Percentiles rank a stretch among this genome's conserved stretches.
Conservation (phyloP, 2,329 filamentous ascomycete genomes). For the Phaeosphaeriaceae sp. region DNA sequence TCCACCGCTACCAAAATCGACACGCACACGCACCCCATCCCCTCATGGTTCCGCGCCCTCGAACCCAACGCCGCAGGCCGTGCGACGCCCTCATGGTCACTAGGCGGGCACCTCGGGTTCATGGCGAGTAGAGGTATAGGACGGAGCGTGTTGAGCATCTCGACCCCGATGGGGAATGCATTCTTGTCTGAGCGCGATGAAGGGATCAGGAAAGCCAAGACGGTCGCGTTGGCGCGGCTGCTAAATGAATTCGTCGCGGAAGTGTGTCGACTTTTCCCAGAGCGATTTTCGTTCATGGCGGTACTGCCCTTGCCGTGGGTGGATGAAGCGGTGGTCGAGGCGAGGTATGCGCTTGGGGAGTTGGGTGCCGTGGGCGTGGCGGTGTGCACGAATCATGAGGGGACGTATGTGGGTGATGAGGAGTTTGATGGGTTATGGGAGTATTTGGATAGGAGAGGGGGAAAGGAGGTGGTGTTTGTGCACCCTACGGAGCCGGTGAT, state of each 20-base stretch:
- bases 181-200: constrained; percentile 26
- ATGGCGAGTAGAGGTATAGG: constrained; percentile 39
- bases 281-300: constrained; percentile 38
- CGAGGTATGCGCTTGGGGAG: constrained; percentile 36
- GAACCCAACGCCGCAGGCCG: constrained; percentile 43
- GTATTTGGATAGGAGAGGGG: constrained; percentile 29
- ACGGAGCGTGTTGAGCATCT: constrained; percentile 40
- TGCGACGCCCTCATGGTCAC: constrained; percentile 41
- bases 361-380: constrained; percentile 40
- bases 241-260: constrained; percentile 43
- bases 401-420: constrained; percentile 40
- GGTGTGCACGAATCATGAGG: constrained; percentile 45
- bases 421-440: constrained; percentile 35
- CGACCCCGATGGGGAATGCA: constrained; percentile 46
- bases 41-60: constrained; percentile 42
- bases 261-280: constrained; percentile 31
- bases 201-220: constrained; percentile 24
- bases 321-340: constrained; percentile 36
- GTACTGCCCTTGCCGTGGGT: constrained; percentile 41
- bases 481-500: constrained; percentile 47
- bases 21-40: constrained; percentile 47
- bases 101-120: constrained; percentile 38
- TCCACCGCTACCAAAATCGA: constrained; percentile 39
- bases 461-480: constrained; percentile 41
- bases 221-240: constrained; percentile 42